Evolutionary conservation across 148 eudicot species (phyloP).

Genomic region (Vaccinium darrowii): DNA sequence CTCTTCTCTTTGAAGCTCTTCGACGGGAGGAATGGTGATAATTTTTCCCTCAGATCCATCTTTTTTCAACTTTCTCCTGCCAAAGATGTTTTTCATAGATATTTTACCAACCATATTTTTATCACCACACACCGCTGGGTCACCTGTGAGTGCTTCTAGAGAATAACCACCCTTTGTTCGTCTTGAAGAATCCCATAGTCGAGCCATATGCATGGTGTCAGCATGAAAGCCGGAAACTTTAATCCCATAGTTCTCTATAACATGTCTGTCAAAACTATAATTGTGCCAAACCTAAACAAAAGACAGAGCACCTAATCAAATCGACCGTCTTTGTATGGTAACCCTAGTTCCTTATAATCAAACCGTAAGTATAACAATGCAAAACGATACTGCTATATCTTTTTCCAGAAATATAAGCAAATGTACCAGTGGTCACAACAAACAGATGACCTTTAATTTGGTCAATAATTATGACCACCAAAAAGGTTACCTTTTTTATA

Average conservation of each 20-base stretch:
- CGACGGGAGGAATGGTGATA: slow-evolving; percentile 68
- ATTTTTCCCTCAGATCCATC: slow-evolving; percentile 89
- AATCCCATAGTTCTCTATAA: slow-evolving; percentile 80
- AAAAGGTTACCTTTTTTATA: slow-evolving; percentile 66
- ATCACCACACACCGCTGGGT: slow-evolving; percentile 42
- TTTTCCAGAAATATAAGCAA: background rate
- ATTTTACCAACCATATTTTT: slow-evolving; percentile 67
- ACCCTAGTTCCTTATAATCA: background rate
- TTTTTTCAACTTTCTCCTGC: slow-evolving; percentile 69
- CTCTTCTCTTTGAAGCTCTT: slow-evolving; percentile 73
- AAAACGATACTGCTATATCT: background rate
- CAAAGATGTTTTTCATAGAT: slow-evolving; percentile 91
- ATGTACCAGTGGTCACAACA: background rate
- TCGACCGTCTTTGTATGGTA: background rate
- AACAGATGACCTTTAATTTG: background rate
- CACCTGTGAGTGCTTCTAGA: slow-evolving; percentile 83
- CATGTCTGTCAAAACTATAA: slow-evolving; percentile 94
- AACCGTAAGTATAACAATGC: background rate
- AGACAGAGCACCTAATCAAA: background rate
- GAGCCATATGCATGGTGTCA: slow-evolving; percentile 99
- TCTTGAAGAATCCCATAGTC: slow-evolving; percentile 90
- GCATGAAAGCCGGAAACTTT: slow-evolving; percentile 87
- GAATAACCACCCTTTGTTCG: slow-evolving; percentile 86
- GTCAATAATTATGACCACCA: background rate
- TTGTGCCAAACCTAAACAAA: slow-evolving; percentile 95